phyloP scores from a whole-genome alignment of 495 filamentous ascomycete genomes.

The Penicillium tannophilum region DNA sequence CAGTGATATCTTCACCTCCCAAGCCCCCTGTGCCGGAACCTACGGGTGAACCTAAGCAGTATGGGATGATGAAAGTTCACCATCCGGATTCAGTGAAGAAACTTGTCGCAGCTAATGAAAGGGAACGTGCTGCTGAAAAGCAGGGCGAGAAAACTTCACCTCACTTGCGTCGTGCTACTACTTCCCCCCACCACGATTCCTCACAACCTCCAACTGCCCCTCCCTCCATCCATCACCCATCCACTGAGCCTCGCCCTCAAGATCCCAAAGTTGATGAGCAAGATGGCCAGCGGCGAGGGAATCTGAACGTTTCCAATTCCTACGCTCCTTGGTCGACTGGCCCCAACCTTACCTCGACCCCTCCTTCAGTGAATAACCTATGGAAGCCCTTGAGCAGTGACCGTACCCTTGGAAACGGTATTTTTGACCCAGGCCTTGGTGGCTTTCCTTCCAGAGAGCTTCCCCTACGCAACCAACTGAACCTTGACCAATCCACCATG shows the following conservation, averaged over 20 bases:
- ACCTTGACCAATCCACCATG: conserved; percentile 42
- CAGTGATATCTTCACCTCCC: conserved; percentile 45
- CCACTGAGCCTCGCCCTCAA: conserved; percentile 4
- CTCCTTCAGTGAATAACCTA: conserved; percentile 59
- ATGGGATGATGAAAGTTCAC: conserved; percentile 63
- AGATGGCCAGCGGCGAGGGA: conserved; percentile 39
- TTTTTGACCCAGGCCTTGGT: conserved; percentile 66
- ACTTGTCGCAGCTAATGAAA: conserved; percentile 40
- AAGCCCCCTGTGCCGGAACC: conserved; percentile 57
- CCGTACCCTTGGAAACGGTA: conserved; percentile 75
- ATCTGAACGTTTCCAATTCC: conserved; percentile 36
- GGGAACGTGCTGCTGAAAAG: conserved; percentile 43
- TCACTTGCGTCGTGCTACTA: conserved; percentile 31
- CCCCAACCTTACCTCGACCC: conserved; percentile 32
- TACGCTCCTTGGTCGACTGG: conserved; percentile 46
- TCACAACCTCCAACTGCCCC: conserved; percentile 26
- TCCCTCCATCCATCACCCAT: conserved; percentile 22
- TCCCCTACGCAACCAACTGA: conserved; percentile 41
- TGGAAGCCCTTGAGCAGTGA: conserved; percentile 76
- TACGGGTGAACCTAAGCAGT: conserved; percentile 56
- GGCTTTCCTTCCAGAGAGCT: conserved; percentile 44
- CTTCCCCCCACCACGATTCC: conserved; percentile 39
- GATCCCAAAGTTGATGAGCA: conserved; percentile 40
- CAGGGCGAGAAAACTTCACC: conserved; percentile 21
- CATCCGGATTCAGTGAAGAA: conserved; percentile 51